Base-by-base conservation (phyloP, 2,329 filamentous ascomycete species). In the Aschersonia sp. region DNA sequence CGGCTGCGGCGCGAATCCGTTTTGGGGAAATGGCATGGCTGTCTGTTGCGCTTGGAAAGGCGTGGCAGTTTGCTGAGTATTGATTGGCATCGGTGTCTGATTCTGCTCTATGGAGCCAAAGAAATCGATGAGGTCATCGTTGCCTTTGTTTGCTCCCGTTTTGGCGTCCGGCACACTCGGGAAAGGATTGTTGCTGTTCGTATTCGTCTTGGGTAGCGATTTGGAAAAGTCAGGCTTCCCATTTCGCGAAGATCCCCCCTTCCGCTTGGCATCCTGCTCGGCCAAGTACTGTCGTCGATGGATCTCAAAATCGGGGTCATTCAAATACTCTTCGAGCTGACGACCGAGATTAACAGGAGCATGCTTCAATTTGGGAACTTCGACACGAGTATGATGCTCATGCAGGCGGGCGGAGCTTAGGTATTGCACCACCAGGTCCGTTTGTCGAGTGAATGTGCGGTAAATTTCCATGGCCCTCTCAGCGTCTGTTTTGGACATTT, bases 351-450 rank as follows among this genome's bases (percentile, higher is more conserved):
- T 94, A 1, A 94, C 89, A 1, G 92, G 94, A 5, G 92, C 92
- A 62, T 98, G 92, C 68, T 96, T 97, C 55, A 98, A 75, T 68
- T 95, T 96, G 8, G 92, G 92, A 6, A 98, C 94, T 59, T 96
- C 87, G 40, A 98, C 77, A 51, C 90, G 76, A 5, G 92, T 98
- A 53, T 89, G 87, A 60, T 89, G 83, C 66, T 97, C 88, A 61
- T 90, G 92, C 60, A 92, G 84, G 52, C 90, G 79, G 43, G 92
- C 92, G 42, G 90, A 75, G 56, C 83, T 82, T 43, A 98, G 76
- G 59, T 90, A 98, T 57, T 87, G 81, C 12, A 98, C 90, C 1
- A 97, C 90, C 54, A 83, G 79, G 56, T 97, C 89, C 6, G 92
- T 98, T 63, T 95, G 89, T 57, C 79, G 84, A 12, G 87, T 87